Evolutionary conservation across 2,329 filamentous ascomycete species (phyloP).

Genomic region (Podosphaera fusca): DNA sequence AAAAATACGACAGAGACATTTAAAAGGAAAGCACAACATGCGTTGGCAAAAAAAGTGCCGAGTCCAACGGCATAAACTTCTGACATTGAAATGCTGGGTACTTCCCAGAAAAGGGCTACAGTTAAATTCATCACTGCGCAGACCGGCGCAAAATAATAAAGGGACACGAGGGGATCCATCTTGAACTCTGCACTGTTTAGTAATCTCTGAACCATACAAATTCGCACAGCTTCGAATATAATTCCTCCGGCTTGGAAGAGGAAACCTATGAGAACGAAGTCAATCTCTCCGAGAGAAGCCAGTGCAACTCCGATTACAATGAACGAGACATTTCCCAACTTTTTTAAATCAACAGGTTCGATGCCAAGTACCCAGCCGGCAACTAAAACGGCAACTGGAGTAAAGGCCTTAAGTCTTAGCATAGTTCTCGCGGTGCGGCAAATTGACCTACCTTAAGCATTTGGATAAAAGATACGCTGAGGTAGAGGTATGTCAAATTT

Average conservation of each 20-base stretch:
- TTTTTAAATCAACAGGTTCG: constrained; percentile 53
- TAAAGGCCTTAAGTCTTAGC: constrained; percentile 44
- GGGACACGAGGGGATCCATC: constrained; percentile 74
- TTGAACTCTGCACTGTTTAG: constrained; percentile 69
- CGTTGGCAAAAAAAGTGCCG: constrained; percentile 51
- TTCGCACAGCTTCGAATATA: constrained; percentile 57
- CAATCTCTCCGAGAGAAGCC: constrained; percentile 85
- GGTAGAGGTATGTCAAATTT: constrained; percentile 85
- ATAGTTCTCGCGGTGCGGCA: not conserved
- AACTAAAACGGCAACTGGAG: constrained; percentile 76
- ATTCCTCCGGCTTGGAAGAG: constrained; percentile 59
- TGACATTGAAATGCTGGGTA: constrained; percentile 42
- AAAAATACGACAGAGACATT: constrained; percentile 74
- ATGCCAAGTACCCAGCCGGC: constrained; percentile 76
- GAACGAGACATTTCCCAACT: constrained; percentile 76
- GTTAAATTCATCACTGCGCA: constrained; percentile 63
- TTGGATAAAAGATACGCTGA: constrained; percentile 92
- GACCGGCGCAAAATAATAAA: constrained; percentile 76
- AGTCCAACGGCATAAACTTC: constrained; percentile 55
- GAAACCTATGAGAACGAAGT: constrained; percentile 65
- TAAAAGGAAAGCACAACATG: constrained; percentile 53
- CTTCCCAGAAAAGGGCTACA: constrained; percentile 50
- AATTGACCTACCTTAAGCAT: constrained; percentile 65
- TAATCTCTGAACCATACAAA: constrained; percentile 66
- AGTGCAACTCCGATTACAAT: constrained; percentile 91